phyloP scores from a whole-genome alignment of 2,329 filamentous ascomycete genomes.

The Xylariaceae sp. region DNA sequence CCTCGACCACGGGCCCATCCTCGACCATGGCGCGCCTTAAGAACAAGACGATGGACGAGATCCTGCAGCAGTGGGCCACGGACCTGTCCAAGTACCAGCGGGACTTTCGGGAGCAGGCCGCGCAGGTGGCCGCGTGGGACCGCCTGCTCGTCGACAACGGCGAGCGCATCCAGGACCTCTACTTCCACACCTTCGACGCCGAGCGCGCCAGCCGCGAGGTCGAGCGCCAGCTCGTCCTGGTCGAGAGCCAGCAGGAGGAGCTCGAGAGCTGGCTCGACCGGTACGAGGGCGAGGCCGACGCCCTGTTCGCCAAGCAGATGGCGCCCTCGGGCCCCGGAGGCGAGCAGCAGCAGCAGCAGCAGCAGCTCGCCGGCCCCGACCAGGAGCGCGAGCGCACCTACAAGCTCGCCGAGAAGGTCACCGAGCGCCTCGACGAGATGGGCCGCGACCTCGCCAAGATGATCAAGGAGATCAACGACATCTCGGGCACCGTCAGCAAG shows the following conservation, averaged over 20 bases:
- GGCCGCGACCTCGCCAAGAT: conserved; percentile 87
- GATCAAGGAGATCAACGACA: conserved; percentile 96
- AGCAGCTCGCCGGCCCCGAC: conserved; percentile 73
- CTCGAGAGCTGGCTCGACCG: conserved; percentile 79
- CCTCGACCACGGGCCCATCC: conserved; percentile 71
- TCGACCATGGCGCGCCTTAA: conserved; percentile 86
- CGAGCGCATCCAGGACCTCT: conserved; percentile 90
- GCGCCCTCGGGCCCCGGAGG: too few relatives aligned
- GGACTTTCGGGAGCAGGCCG: conserved; percentile 86
- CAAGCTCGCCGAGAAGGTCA: conserved; percentile 88
- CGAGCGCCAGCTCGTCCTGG: conserved; percentile 79
- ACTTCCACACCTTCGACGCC: conserved; percentile 85
- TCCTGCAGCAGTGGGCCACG: conserved; percentile 92
- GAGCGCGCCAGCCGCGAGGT: conserved; percentile 90
- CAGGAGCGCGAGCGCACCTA: conserved; percentile 95
- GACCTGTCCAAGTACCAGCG: conserved; percentile 95
- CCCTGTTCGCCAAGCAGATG: conserved; percentile 73
- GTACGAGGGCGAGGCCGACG: conserved; percentile 87
- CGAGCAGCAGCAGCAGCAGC: too few relatives aligned
- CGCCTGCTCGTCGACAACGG: conserved; percentile 86
- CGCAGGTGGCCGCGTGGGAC: conserved; percentile 85
- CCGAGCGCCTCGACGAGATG: conserved; percentile 86
- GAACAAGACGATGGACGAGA: conserved; percentile 99
- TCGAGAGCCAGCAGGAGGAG: conserved; percentile 91
- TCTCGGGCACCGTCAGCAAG: conserved; percentile 83